A percentile compares a stretch with the other conserved stretches of the same genome.
Conservation (phyloP, 768 basidiomycete species). For the Cantharellus anzutake region DNA sequence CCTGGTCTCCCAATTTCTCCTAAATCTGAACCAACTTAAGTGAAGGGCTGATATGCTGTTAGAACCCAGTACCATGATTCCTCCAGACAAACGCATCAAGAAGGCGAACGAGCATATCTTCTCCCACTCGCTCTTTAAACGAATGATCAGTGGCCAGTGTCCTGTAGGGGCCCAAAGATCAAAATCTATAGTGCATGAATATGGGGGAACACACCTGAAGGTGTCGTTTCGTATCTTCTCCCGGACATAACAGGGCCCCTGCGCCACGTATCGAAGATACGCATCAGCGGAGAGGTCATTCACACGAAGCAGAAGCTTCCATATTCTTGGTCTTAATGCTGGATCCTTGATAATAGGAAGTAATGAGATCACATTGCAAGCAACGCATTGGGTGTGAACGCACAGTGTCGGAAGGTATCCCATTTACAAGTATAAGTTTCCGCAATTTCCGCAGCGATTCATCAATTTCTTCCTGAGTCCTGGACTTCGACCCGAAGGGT, state of each 20-base stretch:
- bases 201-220: slow-evolving; percentile 41
- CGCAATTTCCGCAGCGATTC: slow-evolving; percentile 76
- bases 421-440: slow-evolving; percentile 76
- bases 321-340: slow-evolving; percentile 74
- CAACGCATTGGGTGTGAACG: slow-evolving; percentile 15
- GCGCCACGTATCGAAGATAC: slow-evolving; percentile 58
- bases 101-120: slow-evolving; percentile 92
- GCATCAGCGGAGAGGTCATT: slow-evolving; percentile 57
- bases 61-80: slow-evolving; percentile 43
- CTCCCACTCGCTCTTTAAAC: slow-evolving; percentile 93
- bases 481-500: slow-evolving; percentile 35
- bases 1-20: slow-evolving; percentile 40
- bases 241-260: slow-evolving; percentile 71
- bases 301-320: slow-evolving; percentile 83
- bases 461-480: slow-evolving; percentile 44
- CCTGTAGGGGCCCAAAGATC: slow-evolving; percentile 20
- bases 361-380: not conserved
- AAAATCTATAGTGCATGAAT: not conserved
- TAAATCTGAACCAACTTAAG: slow-evolving; percentile 28
- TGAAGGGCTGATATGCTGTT: not conserved
- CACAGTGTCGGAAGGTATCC: slow-evolving; percentile 63
- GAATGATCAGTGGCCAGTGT: slow-evolving; percentile 91
- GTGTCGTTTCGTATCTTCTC: slow-evolving; percentile 95
- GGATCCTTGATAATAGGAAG: slow-evolving; percentile 33
- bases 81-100: slow-evolving; percentile 97